Evolutionary conservation across 139 green algal species (phyloP), one percentile per base, ranked within the genome.

Genomic region (Micromonas commoda): DNA sequence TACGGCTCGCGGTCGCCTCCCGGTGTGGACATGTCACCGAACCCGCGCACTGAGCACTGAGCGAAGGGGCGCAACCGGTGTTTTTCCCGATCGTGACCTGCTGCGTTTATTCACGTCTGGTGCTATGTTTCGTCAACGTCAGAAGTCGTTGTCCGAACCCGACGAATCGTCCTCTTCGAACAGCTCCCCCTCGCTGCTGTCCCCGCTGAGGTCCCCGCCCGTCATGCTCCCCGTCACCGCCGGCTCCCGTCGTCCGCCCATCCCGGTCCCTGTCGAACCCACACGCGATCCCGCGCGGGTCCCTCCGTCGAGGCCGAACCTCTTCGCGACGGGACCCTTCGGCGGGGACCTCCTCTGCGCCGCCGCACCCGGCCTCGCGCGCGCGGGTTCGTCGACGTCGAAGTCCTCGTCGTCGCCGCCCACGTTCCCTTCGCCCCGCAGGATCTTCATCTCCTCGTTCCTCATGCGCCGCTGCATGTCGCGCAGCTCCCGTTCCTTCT

Each of bases 391-490:
- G 71, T 72, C 21, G 45, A 52, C 71, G 23, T 78, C 71, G 6
- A 5, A 19, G 34, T 33, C 5, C 3, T 52, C 28, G 3, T 72
- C 38, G 71, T 65, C 39, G 5, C 34, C 71, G 32, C 28, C 54
- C 21, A 24, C 71, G 71, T 33, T 20, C n/a, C 76, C 71, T 35
- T 92, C 86, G 6, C 90, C 89, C 2, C 90, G 81, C 71, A 94
- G 72, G 26, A 94, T 86, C 39, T 19, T 70, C 9, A 70, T 9
- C 16, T 70, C 87, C 80, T 96, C 91, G 19, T 92, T 85, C 24
- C 81, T 79, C 16, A 95, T 80, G 35, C 84, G 75, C 76, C 85
- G 85, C 82, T 94, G 91, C 89, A 96, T 92, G 80, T 90, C 90
- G 64, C 88, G 88, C 63, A 93, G 80, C n/a, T 67, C 38, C 54